Conservation (phyloP, 192 early-diverging fungal species). For the Rhizophagus sp. region DNA sequence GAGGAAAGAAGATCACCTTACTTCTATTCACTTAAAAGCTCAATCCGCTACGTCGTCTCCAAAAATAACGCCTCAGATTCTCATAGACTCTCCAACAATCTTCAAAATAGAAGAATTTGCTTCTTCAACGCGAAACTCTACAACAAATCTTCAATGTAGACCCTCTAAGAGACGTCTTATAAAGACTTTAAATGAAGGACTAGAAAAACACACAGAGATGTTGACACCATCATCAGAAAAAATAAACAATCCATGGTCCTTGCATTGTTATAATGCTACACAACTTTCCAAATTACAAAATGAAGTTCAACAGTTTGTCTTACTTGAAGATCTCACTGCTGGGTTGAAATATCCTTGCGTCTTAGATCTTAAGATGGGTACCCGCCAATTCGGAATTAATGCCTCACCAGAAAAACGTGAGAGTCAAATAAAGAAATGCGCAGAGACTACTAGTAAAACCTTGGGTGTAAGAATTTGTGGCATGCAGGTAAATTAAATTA, state of each 20-base stretch:
- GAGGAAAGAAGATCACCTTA: not conserved
- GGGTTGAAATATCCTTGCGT: slow-evolving; percentile 90
- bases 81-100: not conserved
- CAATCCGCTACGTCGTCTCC: not conserved
- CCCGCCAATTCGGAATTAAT: slow-evolving; percentile 92
- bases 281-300: slow-evolving; percentile 23
- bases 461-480: slow-evolving; percentile 96
- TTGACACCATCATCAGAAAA: not conserved
- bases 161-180: not conserved
- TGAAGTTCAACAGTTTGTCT: slow-evolving; percentile 71
- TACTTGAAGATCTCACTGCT: slow-evolving; percentile 92
- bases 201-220: not conserved
- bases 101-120: not conserved
- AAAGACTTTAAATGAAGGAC: not conserved
- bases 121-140: not conserved
- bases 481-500: slow-evolving; percentile 75
- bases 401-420: slow-evolving; percentile 78
- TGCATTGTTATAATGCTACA: slow-evolving; percentile 15
- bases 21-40: not conserved
- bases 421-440: slow-evolving; percentile 92
- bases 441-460: slow-evolving; percentile 84
- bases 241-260: slow-evolving; percentile 19
- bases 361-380: slow-evolving; percentile 98
- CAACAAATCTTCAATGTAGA: not conserved
- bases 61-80: not conserved